Evolutionary conservation across 1,284 basidiomycete species (phyloP).

Genomic region (Sutorius eximius): DNA sequence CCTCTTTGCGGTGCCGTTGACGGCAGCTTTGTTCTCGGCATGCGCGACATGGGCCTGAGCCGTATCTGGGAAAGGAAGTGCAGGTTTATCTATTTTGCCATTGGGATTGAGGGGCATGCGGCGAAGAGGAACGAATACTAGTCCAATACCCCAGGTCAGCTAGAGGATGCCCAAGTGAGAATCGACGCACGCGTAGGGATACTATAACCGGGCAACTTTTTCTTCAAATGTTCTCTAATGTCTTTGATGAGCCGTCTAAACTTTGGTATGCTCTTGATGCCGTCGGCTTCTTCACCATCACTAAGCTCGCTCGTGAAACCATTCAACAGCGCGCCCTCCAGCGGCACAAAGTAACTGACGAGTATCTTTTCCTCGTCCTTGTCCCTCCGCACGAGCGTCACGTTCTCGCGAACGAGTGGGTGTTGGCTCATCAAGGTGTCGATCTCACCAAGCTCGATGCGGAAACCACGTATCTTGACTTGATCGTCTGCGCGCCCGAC

Average conservation of each 20-base stretch:
- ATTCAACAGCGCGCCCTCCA: conserved; percentile 69
- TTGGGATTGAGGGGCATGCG: conserved; percentile 99
- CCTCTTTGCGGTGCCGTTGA: conserved; percentile 32
- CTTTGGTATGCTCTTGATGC: conserved; percentile 71
- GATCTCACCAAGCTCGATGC: conserved; percentile 98
- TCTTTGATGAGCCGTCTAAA: conserved; percentile 91
- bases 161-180: conserved; percentile 1
- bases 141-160: conserved; percentile 7
- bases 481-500: conserved; percentile 98
- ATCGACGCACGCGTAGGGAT: conserved; percentile 79
- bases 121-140: conserved; percentile 91
- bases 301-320: conserved; percentile 74
- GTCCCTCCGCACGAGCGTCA: conserved; percentile 94
- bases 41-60: conserved; percentile 61
- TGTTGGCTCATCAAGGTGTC: conserved; percentile 96
- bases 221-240: conserved; percentile 94
- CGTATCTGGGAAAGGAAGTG: conserved; percentile 98
- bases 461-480: conserved; percentile 99
- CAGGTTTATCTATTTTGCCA: conserved; percentile 99
- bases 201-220: conserved; percentile 93
- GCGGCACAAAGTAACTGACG: conserved; percentile 97
- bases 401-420: conserved; percentile 92
- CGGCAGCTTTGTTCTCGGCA: conserved; percentile 34
- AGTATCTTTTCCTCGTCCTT: conserved; percentile 99
- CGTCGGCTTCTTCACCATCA: conserved; percentile 61